Conservation (phyloP, 1,139 yeast species). For the Saccharomyces pastorianus region DNA sequence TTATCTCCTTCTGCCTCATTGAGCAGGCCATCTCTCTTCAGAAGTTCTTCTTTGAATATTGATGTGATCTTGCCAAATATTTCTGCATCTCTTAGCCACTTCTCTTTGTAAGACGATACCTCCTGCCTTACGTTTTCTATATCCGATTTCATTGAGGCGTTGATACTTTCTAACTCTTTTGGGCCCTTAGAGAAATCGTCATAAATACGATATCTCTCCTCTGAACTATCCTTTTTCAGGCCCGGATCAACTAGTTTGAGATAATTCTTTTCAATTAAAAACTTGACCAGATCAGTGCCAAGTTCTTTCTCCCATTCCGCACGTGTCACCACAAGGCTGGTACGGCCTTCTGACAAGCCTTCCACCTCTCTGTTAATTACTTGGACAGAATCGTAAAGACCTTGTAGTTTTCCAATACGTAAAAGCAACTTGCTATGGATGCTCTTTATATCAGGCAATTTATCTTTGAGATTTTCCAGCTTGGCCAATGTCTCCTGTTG, state of each 20-base stretch:
- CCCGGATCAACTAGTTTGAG: constrained; percentile 16
- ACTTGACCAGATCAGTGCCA: constrained; percentile 19
- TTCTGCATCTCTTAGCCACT: constrained; percentile 29
- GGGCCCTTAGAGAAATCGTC: constrained; percentile 26
- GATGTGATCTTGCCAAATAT: constrained; percentile 23
- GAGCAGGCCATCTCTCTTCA: background rate
- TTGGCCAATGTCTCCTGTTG: constrained; percentile 10
- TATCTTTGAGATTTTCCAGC: constrained; percentile 10
- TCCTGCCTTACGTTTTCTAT: constrained; percentile 21
- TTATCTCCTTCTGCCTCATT: constrained; percentile 2
- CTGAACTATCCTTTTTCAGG: constrained; percentile 8
- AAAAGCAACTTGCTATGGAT: constrained; percentile 11
- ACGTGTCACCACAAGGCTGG: constrained; percentile 18
- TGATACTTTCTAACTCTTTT: constrained; percentile 21
- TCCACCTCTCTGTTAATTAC: constrained; percentile 22
- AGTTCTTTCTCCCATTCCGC: constrained; percentile 26
- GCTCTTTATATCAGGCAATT: constrained; percentile 12
- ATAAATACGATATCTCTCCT: constrained; percentile 16
- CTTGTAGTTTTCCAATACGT: constrained; percentile 18
- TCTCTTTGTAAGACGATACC: constrained; percentile 19
- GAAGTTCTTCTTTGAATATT: constrained; percentile 22
- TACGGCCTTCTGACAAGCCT: constrained; percentile 18
- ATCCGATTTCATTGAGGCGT: constrained; percentile 22
- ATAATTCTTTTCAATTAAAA: constrained; percentile 18
- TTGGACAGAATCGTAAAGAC: constrained; percentile 20